These are phyloP conservation scores for Pneumocystis wakefieldiae DNA, from an alignment of 1,139 yeast species.

Conservation along the genomic window DNA sequence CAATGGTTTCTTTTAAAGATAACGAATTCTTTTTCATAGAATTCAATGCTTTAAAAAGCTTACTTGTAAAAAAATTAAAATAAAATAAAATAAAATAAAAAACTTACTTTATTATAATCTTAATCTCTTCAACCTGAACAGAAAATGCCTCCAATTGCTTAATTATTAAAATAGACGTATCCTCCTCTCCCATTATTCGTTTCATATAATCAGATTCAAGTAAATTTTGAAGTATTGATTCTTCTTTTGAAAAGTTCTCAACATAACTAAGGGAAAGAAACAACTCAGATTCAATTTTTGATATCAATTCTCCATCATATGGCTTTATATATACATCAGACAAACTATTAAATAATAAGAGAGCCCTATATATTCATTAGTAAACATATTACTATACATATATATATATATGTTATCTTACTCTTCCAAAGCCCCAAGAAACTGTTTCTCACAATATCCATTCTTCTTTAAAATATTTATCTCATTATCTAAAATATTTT, in stretches of 20 bases:
- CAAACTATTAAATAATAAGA: background rate
- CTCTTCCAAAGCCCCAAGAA: background rate
- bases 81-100: background rate
- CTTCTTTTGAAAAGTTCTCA: background rate
- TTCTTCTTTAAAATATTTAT: slow-evolving; percentile 3
- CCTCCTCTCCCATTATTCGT: background rate
- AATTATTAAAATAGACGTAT: background rate
- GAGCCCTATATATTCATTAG: background rate
- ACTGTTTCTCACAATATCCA: background rate
- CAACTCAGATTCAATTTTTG: background rate
- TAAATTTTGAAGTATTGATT: background rate
- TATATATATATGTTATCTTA: background rate
- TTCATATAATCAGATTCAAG: background rate
- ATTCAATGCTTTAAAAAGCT: background rate
- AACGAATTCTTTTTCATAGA: background rate
- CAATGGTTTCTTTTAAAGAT: background rate
- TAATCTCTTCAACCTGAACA: background rate
- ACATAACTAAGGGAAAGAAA: background rate
- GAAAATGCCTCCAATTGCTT: background rate
- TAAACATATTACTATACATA: background rate
- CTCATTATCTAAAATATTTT: slow-evolving; percentile 6
- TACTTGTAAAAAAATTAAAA: background rate
- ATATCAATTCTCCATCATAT: slow-evolving; percentile 2
- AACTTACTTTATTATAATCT: background rate
- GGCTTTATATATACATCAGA: background rate